Base-by-base conservation (phyloP, 495 filamentous ascomycete species). In the Trichoderma erinaceum region DNA sequence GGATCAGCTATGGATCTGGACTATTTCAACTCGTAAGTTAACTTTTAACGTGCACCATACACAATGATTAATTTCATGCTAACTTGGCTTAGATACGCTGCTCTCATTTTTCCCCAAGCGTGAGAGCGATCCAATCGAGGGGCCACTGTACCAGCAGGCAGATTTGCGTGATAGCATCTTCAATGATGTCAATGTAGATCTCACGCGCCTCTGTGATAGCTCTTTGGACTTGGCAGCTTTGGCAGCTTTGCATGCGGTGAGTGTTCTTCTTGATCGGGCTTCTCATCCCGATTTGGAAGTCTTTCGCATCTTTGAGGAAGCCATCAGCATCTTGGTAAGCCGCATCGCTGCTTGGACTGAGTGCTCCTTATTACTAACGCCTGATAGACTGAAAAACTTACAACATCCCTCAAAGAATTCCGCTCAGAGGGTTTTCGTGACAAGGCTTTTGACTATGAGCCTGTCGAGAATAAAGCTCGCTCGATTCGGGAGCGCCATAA, bases 1-100 rank as follows among this genome's bases (percentile, higher is more conserved):
- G 10, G 87, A 90, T 69, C 87, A 89, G 68, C 77, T 90, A 5
- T 90, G 88, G 88, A 73, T 89, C 0, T 90, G 86, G 86, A 84
- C 87, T 16, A 82, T 89, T 7, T 82, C 89, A 67, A 78, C 79
- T 29, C 86, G 84, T 79, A 75, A 76, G 78, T 68, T 43, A 4
- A 35, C 56, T 44, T 29, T 29, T 18, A n/a, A n/a, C n/a, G n/a
- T n/a, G n/a, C n/a, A n/a, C n/a, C n/a, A n/a, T n/a, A n/a, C n/a
- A n/a, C n/a, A n/a, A n/a, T n/a, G n/a, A n/a, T n/a, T n/a, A n/a
- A n/a, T n/a, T n/a, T n/a, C 70, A 64, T 38, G n/a, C 63, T 67
- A 16, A 58, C 48, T 4, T 43, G 6, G 1, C 11, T 41, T 65
- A 78, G 80, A 71, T 8, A 86, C 83, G 2, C 70, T 88, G 41